A percentile compares a stretch with the other conserved stretches of the same genome.
Evolutionary conservation across 2,329 filamentous ascomycete species (phyloP).

Genomic region (Neofusicoccum sp.): DNA sequence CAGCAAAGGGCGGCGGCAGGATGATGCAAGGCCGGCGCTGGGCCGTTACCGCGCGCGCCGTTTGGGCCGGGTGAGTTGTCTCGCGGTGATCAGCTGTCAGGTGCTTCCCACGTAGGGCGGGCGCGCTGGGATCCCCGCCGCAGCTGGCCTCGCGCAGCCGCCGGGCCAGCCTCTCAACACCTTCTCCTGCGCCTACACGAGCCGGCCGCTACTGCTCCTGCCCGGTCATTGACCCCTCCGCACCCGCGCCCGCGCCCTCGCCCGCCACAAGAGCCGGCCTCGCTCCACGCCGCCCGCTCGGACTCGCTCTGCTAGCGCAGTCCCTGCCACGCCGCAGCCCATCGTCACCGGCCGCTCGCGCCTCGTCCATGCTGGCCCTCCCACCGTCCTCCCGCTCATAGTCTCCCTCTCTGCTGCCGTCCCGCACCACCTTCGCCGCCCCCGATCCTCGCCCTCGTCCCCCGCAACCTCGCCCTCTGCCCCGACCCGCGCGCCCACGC

Average conservation of each 20-base stretch:
- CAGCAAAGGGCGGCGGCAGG: too few species aligned
- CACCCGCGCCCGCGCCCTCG: background rate
- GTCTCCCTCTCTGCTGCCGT: background rate
- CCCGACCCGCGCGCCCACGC: background rate
- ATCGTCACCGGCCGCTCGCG: slow-evolving; percentile 8
- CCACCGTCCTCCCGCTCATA: slow-evolving; percentile 6
- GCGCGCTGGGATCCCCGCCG: slow-evolving; percentile 10
- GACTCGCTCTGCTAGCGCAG: slow-evolving; percentile 4
- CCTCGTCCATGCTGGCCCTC: background rate
- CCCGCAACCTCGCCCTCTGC: background rate
- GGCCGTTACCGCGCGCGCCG: background rate
- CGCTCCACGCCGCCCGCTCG: slow-evolving; percentile 2
- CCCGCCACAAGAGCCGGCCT: too few species aligned
- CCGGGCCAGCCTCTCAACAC: too few species aligned
- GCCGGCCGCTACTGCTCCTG: background rate
- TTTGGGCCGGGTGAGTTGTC: slow-evolving; percentile 9
- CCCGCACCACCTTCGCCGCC: background rate
- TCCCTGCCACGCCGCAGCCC: slow-evolving; percentile 13
- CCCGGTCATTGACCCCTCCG: background rate
- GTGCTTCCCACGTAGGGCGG: background rate
- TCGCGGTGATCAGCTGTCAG: background rate
- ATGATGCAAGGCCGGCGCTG: background rate
- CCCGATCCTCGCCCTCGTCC: background rate
- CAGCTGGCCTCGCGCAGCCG: too few species aligned
- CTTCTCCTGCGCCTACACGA: slow-evolving; percentile 6